Conservation (phyloP, 345 rosid genomes). For the Camelina laxa region DNA sequence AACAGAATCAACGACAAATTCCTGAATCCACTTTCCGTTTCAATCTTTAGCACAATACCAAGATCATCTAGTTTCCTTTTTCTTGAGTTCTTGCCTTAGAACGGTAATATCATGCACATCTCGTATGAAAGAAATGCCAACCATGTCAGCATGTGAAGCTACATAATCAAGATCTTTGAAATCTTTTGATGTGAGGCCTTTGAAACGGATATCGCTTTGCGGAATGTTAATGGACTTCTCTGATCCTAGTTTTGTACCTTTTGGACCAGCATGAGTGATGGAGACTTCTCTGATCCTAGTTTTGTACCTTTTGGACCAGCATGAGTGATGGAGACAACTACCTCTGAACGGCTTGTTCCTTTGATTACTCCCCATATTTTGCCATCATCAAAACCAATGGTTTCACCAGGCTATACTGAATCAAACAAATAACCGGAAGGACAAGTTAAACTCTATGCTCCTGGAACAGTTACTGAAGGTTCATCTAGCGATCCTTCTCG, state of each 20-base stretch:
- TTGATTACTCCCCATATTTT: constrained; percentile 67
- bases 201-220: constrained; percentile 57
- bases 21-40: constrained; percentile 62
- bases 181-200: constrained; percentile 77
- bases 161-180: constrained; percentile 66
- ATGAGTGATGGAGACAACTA: constrained; percentile 61
- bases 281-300: no score
- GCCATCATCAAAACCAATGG: constrained; percentile 82
- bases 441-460: constrained; percentile 59
- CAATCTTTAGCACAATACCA: constrained; percentile 69
- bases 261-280: constrained; percentile 64
- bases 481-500: constrained; percentile 49
- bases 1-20: constrained; percentile 56
- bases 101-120: no score
- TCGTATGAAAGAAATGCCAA: constrained; percentile 70
- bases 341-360: constrained; percentile 61
- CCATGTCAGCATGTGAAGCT: constrained; percentile 70
- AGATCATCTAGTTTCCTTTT: constrained; percentile 52
- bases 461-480: constrained; percentile 31
- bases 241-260: constrained; percentile 69
- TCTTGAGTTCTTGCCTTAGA: constrained; percentile 61
- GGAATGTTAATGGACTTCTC: constrained; percentile 77
- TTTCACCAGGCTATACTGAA: constrained; percentile 67
- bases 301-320: no score
- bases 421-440: constrained; percentile 67